Percentiles rank a stretch among this genome's conserved stretches.
Evolutionary conservation across 139 green algal species (phyloP).

Genomic region (Volvox reticuliferus): DNA sequence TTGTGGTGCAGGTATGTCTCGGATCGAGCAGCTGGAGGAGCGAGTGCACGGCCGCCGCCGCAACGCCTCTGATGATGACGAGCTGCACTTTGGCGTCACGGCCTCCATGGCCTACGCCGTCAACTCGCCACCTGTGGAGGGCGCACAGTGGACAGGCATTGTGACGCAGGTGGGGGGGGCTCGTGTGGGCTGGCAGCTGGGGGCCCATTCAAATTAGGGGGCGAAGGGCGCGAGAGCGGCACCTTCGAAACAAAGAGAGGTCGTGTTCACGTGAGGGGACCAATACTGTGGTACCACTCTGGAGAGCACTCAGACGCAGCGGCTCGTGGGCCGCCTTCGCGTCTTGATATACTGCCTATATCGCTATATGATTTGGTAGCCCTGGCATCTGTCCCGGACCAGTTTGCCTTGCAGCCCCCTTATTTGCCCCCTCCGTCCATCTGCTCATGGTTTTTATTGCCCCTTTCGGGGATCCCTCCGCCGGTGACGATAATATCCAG

Average conservation of each 20-base stretch:
- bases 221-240: too few species aligned
- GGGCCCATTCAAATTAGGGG: not conserved
- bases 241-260: too few species aligned
- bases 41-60: conserved; percentile 78
- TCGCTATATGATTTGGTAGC: too few species aligned
- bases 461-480: not conserved
- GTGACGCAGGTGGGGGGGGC: conserved; percentile 81
- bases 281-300: too few species aligned
- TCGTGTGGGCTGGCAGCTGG: conserved; percentile 1
- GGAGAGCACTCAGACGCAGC: too few species aligned
- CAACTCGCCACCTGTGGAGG: conserved; percentile 73
- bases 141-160: conserved; percentile 97
- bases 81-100: conserved; percentile 86
- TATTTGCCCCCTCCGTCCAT: not conserved
- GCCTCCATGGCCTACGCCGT: conserved; percentile 81
- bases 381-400: too few species aligned
- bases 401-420: not conserved
- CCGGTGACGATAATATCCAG: conserved; percentile 10
- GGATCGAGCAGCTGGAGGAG: conserved; percentile 78
- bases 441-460: not conserved
- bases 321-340: too few species aligned
- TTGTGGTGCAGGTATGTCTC: conserved; percentile 73
- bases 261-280: too few species aligned
- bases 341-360: too few species aligned
- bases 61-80: conserved; percentile 75